Base-by-base conservation (phyloP, 2,329 filamentous ascomycete species). In the Colletotrichum nymphaeae region DNA sequence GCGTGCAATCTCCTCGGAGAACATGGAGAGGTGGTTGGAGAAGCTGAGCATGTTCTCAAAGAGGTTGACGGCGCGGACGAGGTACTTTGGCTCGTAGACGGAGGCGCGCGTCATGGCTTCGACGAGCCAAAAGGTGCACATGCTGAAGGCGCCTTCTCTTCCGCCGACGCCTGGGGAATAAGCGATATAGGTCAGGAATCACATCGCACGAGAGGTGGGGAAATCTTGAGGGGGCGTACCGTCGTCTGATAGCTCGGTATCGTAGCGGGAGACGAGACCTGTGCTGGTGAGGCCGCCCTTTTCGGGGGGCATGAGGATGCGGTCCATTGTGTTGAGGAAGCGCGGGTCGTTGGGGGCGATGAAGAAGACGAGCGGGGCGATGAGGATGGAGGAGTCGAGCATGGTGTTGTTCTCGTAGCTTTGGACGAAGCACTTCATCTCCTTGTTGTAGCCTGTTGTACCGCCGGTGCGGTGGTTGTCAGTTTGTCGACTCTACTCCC, bases 71-170 rank as follows among this genome's bases (percentile, higher is more conserved):
- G 93, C 90, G 12, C 87, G 85, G 14, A 85, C 80, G 24, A 92
- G 83, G 76, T 93, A 93, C 75, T 89, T 91, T n/a, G 85, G 84
- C 75, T 93, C 90, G 80, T 93, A 92, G 60, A 86, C 84, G 76
- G 88, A 84, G 76, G 93, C 93, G 37, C 93, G 88, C 35, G 93
- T 94, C 83, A 95, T 88, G 28, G 93, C 93, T 82, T 95, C 93
- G 14, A 95, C 92, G 0, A 95, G 89, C 93, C 93, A 95, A 80
- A 95, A 95, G 0, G 93, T 95, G 79, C 93, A 94, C 93, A 95
- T 95, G 78, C 89, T 91, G 79, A 95, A 95, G 24, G 93, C 93
- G 26, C 93, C 93, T 82, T 95, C 93, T 64, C 88, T 87, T 22
- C 93, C 93, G 49, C 93, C 92, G 9, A 95, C 92, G 35, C 93